Evolutionary conservation across 2,329 filamentous ascomycete genomes (phyloP).

Genomic region (Parascedosporium putredinis): DNA sequence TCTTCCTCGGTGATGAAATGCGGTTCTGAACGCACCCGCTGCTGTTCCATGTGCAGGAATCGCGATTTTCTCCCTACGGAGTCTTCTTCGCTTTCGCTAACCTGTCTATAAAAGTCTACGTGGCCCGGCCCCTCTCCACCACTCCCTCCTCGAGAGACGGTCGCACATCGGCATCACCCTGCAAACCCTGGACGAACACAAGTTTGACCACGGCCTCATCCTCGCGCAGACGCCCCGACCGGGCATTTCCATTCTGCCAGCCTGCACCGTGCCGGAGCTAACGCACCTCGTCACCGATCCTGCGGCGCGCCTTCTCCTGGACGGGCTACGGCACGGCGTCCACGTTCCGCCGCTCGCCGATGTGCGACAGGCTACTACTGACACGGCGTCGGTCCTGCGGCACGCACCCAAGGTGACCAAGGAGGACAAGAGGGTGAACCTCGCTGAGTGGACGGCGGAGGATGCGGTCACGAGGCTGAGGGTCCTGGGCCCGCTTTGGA

Average conservation of each 20-base stretch:
- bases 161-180: slow-evolving; percentile 64
- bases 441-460: slow-evolving; percentile 38
- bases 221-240: slow-evolving; percentile 57
- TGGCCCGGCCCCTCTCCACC: slow-evolving; percentile 78
- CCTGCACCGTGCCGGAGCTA: slow-evolving; percentile 32
- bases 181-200: slow-evolving; percentile 68
- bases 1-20: too few relatives aligned
- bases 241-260: slow-evolving; percentile 38
- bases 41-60: too few relatives aligned
- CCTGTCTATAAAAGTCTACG: slow-evolving; percentile 55
- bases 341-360: slow-evolving; percentile 52
- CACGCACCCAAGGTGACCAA: slow-evolving; percentile 67
- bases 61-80: neutral
- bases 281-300: slow-evolving; percentile 42
- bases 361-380: slow-evolving; percentile 18
- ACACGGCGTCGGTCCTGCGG: slow-evolving; percentile 13
- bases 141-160: slow-evolving; percentile 59
- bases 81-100: neutral
- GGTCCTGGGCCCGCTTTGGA: slow-evolving; percentile 61
- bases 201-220: slow-evolving; percentile 71
- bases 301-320: slow-evolving; percentile 63
- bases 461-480: slow-evolving; percentile 45
- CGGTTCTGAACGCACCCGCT: too few relatives aligned
- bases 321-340: slow-evolving; percentile 48
- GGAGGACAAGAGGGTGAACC: slow-evolving; percentile 52